Conservation (phyloP, 2,329 filamentous ascomycete species). For the Calonectria montana region DNA sequence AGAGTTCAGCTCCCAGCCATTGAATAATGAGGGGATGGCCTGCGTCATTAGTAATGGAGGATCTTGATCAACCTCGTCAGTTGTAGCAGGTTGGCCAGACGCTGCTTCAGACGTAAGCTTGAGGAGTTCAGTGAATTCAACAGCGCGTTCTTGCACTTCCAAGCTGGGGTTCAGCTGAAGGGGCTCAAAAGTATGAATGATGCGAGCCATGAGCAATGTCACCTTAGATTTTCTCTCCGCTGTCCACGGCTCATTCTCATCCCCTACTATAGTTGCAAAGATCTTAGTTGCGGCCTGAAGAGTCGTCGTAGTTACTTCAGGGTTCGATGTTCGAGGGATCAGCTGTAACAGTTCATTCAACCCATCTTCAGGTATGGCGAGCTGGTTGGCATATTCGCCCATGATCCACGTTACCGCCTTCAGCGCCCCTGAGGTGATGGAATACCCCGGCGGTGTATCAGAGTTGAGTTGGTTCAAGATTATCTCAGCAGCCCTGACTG, state of each 20-base stretch:
- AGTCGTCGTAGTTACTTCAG: slow-evolving; percentile 79
- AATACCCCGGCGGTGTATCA: slow-evolving; percentile 65
- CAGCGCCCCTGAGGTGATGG: slow-evolving; percentile 73
- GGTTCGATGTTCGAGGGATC: slow-evolving; percentile 65
- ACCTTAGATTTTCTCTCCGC: slow-evolving; percentile 78
- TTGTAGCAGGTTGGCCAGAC: slow-evolving; percentile 71
- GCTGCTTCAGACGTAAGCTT: slow-evolving; percentile 87
- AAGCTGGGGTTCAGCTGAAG: slow-evolving; percentile 85
- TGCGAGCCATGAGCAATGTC: slow-evolving; percentile 81
- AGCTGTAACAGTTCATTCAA: slow-evolving; percentile 80
- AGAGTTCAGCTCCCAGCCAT: slow-evolving; percentile 89
- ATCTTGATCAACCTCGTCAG: slow-evolving; percentile 67
- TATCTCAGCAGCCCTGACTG: slow-evolving; percentile 85
- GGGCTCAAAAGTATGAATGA: slow-evolving; percentile 84
- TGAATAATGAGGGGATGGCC: slow-evolving; percentile 88
- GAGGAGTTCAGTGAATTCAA: slow-evolving; percentile 91
- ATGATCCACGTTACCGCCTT: slow-evolving; percentile 85
- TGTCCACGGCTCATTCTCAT: slow-evolving; percentile 76
- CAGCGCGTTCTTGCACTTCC: slow-evolving; percentile 94
- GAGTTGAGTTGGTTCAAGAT: slow-evolving; percentile 70
- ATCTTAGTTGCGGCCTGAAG: slow-evolving; percentile 90
- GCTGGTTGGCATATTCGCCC: slow-evolving; percentile 85
- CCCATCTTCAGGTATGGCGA: slow-evolving; percentile 77
- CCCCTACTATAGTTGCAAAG: slow-evolving; percentile 77
- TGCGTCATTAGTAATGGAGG: slow-evolving; percentile 88